These are phyloP conservation scores for Cutaneotrichosporon daszewskae DNA, from an alignment of 1,284 basidiomycete species.

Conservation along the genomic window DNA sequence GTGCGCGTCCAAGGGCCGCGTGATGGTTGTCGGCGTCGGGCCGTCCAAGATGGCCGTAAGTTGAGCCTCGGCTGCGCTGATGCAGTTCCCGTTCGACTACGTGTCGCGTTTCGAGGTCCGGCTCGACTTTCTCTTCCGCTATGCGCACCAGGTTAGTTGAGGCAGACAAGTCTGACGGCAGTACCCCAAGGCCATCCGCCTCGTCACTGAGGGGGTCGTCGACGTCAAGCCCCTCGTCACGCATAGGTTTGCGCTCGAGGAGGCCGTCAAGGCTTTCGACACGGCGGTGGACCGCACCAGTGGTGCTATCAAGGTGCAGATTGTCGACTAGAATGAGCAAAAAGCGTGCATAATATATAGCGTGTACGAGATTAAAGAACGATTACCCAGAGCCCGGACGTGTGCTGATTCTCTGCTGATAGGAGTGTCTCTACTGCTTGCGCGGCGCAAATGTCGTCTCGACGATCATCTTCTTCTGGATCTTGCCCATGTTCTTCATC, in stretches of 20 bases:
- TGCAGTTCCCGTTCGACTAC: conserved; percentile 50
- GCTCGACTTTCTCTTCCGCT: conserved; percentile 50
- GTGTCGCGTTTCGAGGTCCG: conserved; percentile 52
- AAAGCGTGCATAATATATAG: neutral
- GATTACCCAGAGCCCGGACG: too few relatives aligned
- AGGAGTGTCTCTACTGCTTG: too few relatives aligned
- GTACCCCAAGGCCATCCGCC: conserved; percentile 69
- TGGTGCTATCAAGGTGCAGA: conserved; percentile 26
- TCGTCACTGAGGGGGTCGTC: conserved; percentile 66
- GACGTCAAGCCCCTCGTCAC: conserved; percentile 80
- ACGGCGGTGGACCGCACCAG: conserved; percentile 17
- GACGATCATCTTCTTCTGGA: conserved; percentile 29
- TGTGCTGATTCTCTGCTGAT: too few relatives aligned
- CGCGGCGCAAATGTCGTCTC: conserved; percentile 23
- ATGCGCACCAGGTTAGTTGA: conserved; percentile 42
- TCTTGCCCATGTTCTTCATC: conserved; percentile 36
- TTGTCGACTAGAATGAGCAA: conserved; percentile 9
- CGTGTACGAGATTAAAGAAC: neutral
- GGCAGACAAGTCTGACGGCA: neutral
- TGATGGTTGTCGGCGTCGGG: conserved; percentile 53
- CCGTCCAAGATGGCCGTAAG: conserved; percentile 16
- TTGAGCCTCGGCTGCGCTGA: conserved; percentile 10
- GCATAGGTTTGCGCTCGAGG: conserved; percentile 64
- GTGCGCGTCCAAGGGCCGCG: conserved; percentile 48
- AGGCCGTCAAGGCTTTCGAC: conserved; percentile 69